These are phyloP conservation scores for Mucor lusitanicus DNA, from an alignment of 371 early-diverging fungal species.

Conservation along the genomic window DNA sequence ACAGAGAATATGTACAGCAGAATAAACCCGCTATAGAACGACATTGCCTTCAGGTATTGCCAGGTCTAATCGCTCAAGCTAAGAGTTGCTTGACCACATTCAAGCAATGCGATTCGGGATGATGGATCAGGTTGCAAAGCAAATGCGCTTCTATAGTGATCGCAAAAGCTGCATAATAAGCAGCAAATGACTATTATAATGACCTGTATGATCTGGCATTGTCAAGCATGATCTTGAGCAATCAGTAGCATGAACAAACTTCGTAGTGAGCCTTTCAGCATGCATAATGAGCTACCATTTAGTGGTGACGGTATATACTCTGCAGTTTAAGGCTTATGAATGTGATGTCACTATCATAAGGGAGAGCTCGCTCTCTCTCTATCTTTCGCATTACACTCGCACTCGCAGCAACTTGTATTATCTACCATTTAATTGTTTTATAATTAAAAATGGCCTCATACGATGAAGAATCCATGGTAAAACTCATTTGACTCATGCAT, in stretches of 20 bases:
- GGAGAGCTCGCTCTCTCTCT: background rate
- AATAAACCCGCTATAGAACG: background rate
- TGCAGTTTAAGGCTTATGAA: background rate
- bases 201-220: background rate
- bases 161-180: background rate
- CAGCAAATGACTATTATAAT: background rate
- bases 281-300: background rate
- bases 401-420: background rate
- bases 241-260: background rate
- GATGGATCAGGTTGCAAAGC: background rate
- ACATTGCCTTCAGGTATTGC: background rate
- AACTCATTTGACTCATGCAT: background rate
- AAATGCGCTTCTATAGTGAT: background rate
- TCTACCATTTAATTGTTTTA: background rate
- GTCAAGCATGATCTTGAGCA: background rate
- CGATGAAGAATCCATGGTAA: constrained; percentile 17
- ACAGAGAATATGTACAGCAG: background rate
- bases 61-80: background rate
- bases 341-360: background rate
- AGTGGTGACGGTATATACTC: background rate
- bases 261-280: background rate
- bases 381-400: background rate
- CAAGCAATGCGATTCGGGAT: background rate
- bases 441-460: constrained; percentile 16
- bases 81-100: background rate